These are phyloP conservation scores for Colletotrichum chrysophilum DNA, from an alignment of 2,329 filamentous ascomycete species.

Conservation along the genomic window DNA sequence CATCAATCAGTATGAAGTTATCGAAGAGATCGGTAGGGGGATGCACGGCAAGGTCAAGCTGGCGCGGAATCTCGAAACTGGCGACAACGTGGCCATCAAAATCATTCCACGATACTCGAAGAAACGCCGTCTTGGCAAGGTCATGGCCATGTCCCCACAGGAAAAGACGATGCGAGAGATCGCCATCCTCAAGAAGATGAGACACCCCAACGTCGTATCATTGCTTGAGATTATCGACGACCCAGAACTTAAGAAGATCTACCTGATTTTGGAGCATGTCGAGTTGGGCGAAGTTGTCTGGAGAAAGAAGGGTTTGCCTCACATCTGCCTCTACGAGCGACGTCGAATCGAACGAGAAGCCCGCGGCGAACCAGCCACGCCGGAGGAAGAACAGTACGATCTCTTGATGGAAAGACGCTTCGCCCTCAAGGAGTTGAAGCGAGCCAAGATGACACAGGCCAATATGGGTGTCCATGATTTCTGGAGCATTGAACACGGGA, in stretches of 20 bases:
- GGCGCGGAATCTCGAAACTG: conserved; percentile 78
- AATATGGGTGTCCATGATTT: conserved; percentile 64
- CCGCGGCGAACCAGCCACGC: conserved; percentile 60
- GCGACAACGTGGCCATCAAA: conserved; percentile 92
- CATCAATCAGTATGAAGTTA: conserved; percentile 97
- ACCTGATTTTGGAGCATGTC: conserved; percentile 95
- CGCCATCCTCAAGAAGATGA: conserved; percentile 96
- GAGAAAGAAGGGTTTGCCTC: conserved; percentile 85
- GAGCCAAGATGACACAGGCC: conserved; percentile 56
- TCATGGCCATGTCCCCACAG: conserved; percentile 67
- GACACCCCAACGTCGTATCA: conserved; percentile 95
- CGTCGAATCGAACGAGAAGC: conserved; percentile 78
- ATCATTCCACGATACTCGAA: conserved; percentile 97
- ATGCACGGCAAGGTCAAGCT: conserved; percentile 98
- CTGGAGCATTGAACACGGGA: conserved; percentile 87
- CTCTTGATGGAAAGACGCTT: conserved; percentile 65
- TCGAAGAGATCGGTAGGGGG: conserved; percentile 93
- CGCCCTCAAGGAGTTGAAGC: conserved; percentile 60
- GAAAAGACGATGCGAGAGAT: conserved; percentile 95
- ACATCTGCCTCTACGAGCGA: conserved; percentile 84
- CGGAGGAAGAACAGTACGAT: conserved; percentile 66
- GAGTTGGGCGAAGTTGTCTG: conserved; percentile 93
- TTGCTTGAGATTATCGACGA: conserved; percentile 98
- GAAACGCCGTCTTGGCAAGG: conserved; percentile 86
- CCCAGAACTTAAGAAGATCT: conserved; percentile 94